Conservation (phyloP, 441 rosid species). For the Kokia cookei region DNA sequence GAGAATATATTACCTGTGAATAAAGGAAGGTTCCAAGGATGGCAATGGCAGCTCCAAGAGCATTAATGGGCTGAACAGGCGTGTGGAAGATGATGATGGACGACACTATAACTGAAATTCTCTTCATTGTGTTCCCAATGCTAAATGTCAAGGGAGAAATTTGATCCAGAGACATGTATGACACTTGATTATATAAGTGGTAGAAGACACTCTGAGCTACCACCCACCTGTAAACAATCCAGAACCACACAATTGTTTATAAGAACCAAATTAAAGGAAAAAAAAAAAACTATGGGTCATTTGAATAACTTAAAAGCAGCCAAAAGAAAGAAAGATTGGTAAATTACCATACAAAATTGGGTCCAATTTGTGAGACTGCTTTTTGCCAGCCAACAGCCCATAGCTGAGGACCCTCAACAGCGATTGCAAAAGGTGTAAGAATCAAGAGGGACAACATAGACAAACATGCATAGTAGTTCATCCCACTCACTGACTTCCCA, state of each 20-base stretch:
- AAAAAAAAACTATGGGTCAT: background rate
- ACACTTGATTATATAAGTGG: conserved; percentile 88
- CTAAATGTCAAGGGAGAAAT: conserved; percentile 88
- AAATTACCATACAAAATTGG: conserved; percentile 78
- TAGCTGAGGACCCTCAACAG: conserved; percentile 86
- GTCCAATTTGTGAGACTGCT: conserved; percentile 71
- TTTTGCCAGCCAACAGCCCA: conserved; percentile 92
- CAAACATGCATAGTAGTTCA: conserved; percentile 92
- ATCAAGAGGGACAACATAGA: conserved; percentile 76
- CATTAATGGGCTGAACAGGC: conserved; percentile 75
- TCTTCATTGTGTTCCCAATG: conserved; percentile 90
- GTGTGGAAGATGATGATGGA: conserved; percentile 90
- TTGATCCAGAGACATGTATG: conserved; percentile 93
- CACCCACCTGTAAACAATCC: conserved; percentile 72
- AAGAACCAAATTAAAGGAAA: background rate
- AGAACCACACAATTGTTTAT: conserved; percentile 19
- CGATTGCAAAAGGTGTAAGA: conserved; percentile 90
- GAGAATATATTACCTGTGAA: conserved; percentile 51
- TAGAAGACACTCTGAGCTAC: conserved; percentile 91
- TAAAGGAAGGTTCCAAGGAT: conserved; percentile 88
- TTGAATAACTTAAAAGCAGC: background rate
- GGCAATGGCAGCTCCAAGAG: conserved; percentile 89
- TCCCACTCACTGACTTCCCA: conserved; percentile 85
- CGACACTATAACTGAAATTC: conserved; percentile 79
- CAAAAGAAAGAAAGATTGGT: background rate